Conservation (phyloP, 768 basidiomycete species). For the Mycena alexandri region DNA sequence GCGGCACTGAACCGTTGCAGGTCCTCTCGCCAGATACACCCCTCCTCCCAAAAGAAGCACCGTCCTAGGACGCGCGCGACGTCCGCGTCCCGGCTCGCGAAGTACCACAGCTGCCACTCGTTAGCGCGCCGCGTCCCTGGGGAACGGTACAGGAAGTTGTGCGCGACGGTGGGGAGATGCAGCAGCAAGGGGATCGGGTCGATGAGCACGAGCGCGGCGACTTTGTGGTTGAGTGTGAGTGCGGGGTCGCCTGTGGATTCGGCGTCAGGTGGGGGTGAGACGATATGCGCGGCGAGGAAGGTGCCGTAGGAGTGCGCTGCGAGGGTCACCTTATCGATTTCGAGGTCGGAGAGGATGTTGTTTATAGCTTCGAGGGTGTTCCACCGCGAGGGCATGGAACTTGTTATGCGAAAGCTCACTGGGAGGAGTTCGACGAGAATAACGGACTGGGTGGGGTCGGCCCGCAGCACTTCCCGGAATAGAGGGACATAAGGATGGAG, state of each 20-base stretch:
- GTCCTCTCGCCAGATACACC: conserved; percentile 71
- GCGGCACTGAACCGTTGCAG: conserved; percentile 45
- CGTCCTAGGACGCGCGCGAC: conserved; percentile 69
- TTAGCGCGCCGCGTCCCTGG: conserved; percentile 58
- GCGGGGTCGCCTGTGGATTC: conserved; percentile 29
- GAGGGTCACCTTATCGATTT: conserved; percentile 56
- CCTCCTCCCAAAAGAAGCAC: conserved; percentile 77
- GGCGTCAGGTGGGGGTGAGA: conserved; percentile 39
- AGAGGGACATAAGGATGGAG: conserved; percentile 69
- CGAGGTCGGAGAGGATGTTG: conserved; percentile 59
- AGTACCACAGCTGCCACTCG: conserved; percentile 79
- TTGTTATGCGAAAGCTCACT: conserved; percentile 71
- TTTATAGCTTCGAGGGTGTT: conserved; percentile 58
- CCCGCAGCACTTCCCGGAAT: conserved; percentile 56
- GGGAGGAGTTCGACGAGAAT: conserved; percentile 71
- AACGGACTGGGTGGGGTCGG: conserved; percentile 67
- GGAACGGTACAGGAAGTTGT: conserved; percentile 74
- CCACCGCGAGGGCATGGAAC: conserved; percentile 57
- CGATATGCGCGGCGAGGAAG: conserved; percentile 65
- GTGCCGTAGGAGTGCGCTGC: conserved; percentile 76
- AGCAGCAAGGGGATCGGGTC: conserved; percentile 78
- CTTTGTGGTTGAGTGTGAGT: conserved; percentile 43
- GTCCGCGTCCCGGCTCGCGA: conserved; percentile 73
- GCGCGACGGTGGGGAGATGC: conserved; percentile 71
- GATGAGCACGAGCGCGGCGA: conserved; percentile 63